Evolutionary conservation across 306 rosid genomes (phyloP), one percentile per base, ranked within the genome.

Genomic region (Ceratonia siliqua): DNA sequence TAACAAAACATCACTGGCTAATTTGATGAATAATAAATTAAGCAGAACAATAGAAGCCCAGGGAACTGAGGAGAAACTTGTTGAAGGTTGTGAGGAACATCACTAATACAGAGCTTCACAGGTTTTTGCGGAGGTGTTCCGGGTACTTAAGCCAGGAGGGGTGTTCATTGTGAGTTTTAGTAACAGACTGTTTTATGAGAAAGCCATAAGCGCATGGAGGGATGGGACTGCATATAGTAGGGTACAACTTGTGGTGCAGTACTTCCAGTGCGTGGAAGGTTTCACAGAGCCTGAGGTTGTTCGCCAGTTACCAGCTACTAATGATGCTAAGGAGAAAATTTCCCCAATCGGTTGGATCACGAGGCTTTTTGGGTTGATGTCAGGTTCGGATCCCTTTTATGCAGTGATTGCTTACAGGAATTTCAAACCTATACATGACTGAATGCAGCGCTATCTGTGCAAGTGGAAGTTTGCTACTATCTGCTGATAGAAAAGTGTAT

Each of bases 161-260:
- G 85, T 86, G 39, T 91, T 93, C 79, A 82, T 93, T 11, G 90
- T 91, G 84, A 91, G 97, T 71, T 93, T 93, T 52, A 93, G 98
- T 81, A 89, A 91, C 74, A 83, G 96, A 75, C 78, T 93, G 92
- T 93, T 93, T 77, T 91, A 91, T 57, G 98, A 87, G 83, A 93
- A 91, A 82, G 98, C 94, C 55, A 78, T 86, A 71, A 81, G 80
- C 46, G 88, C 87, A 35, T 91, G 98, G 98, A 85, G 96, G 62
- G 98, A 91, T 30, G 96, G 87, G 13, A 89, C 67, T 20, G 92
- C 73, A 8, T 91, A 89, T 62, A 88, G 97, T 56, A 83, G 97
- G 73, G 84, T 84, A 11, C 90, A 79, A 58, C 77, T 91, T 68
- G 98, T 91, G 41, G 88, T 91, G 75, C 97, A 91, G 68, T 93